Evolutionary conservation across 352 stramenopile species (phyloP).

Genomic region (Globisporangium okanoganense): DNA sequence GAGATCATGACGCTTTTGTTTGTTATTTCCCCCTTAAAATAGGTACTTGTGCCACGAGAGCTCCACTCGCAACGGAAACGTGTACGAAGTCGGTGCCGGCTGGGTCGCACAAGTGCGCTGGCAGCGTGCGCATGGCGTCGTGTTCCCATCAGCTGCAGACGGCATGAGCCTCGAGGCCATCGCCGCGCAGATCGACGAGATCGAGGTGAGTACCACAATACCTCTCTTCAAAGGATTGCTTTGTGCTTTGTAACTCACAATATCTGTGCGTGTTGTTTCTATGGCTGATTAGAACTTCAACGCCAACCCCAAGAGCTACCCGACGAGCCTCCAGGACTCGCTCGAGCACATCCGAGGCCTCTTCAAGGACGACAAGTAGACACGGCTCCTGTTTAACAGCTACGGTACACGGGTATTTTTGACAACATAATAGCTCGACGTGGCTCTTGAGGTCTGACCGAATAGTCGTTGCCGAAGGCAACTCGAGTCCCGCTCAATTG

Average conservation of each 20-base stretch:
- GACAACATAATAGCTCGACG: too few relatives aligned
- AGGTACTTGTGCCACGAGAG: conserved; percentile 83
- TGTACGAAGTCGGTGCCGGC: conserved; percentile 82
- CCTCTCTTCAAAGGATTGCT: background rate
- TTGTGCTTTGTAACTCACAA: background rate
- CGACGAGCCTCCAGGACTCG: conserved; percentile 59
- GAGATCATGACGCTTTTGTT: background rate
- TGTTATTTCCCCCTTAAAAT: background rate
- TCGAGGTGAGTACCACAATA: conserved; percentile 31
- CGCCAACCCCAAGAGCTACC: conserved; percentile 44
- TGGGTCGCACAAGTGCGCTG: conserved; percentile 78
- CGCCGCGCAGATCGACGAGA: conserved; percentile 43
- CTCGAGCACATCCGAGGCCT: conserved; percentile 36
- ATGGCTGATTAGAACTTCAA: conserved; percentile 48
- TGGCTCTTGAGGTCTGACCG: too few relatives aligned
- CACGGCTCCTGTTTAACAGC: background rate
- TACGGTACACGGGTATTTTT: background rate
- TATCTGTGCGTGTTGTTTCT: background rate
- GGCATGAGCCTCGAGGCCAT: conserved; percentile 50
- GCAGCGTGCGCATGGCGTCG: conserved; percentile 60
- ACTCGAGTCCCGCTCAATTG: background rate
- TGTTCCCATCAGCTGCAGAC: conserved; percentile 33
- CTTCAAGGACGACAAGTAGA: conserved; percentile 21
- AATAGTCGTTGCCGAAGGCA: too few relatives aligned
- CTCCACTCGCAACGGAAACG: conserved; percentile 59